A percentile compares a stretch with the other conserved stretches of the same genome.
These are phyloP conservation scores for Trichoderma koningii DNA, from an alignment of 2,329 filamentous ascomycete genomes.

Conservation along the genomic window DNA sequence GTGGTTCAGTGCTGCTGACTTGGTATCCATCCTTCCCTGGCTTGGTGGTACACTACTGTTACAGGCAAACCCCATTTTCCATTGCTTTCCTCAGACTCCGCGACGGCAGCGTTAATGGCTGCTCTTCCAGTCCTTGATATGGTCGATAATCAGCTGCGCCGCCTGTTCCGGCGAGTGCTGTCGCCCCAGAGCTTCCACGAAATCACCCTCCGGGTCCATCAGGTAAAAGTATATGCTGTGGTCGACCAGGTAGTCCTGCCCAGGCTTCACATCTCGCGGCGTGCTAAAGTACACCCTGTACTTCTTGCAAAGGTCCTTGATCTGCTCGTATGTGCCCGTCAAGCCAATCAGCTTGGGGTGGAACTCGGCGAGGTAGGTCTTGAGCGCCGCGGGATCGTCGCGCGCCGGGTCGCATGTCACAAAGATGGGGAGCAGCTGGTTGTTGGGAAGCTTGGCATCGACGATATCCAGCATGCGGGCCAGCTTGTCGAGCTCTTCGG, in stretches of 20 bases:
- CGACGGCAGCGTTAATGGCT: conserved; percentile 5
- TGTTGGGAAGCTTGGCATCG: conserved; percentile 51
- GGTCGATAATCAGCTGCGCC: conserved; percentile 78
- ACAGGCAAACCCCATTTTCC: conserved; percentile 14
- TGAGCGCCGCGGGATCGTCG: conserved; percentile 82
- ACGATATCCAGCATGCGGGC: conserved; percentile 85
- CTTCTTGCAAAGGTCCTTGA: conserved; percentile 91
- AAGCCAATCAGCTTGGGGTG: conserved; percentile 83
- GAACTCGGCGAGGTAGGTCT: conserved; percentile 87
- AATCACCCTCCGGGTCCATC: conserved; percentile 98
- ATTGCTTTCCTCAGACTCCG: background rate
- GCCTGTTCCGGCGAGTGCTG: conserved; percentile 90
- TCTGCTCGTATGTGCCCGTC: conserved; percentile 90
- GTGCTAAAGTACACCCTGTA: conserved; percentile 98
- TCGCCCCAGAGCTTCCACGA: conserved; percentile 92
- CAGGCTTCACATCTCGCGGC: conserved; percentile 81
- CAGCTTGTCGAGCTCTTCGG: conserved; percentile 99
- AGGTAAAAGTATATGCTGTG: conserved; percentile 99
- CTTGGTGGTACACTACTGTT: conserved; percentile 28
- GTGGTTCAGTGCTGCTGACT: conserved; percentile 26
- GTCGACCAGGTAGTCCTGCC: conserved; percentile 95
- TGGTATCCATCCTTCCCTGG: conserved; percentile 16
- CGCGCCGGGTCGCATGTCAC: conserved; percentile 94
- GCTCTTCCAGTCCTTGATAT: conserved; percentile 66
- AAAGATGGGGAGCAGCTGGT: conserved; percentile 74